A percentile compares a stretch with the other conserved stretches of the same genome.
Evolutionary conservation across 139 green algal species (phyloP).

Genomic region (Micromonas pusilla): DNA sequence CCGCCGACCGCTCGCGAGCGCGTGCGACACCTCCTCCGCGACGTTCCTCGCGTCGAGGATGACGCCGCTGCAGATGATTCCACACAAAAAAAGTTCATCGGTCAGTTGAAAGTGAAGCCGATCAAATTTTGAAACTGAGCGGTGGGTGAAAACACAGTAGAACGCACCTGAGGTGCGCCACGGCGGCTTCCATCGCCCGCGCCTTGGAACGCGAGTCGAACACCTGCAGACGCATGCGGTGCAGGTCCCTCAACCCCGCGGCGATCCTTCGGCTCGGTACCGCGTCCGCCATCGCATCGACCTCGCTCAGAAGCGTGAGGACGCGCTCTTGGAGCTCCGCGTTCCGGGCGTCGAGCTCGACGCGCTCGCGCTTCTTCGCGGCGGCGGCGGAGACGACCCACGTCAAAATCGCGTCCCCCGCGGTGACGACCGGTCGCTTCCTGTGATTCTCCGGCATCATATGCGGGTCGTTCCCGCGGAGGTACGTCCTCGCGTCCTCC

Average conservation of each 20-base stretch:
- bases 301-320: background rate
- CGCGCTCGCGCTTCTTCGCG: background rate
- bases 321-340: background rate
- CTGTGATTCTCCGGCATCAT: too few species aligned
- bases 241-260: background rate
- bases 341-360: background rate
- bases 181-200: background rate
- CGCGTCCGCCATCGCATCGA: background rate
- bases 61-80: too few species aligned
- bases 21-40: background rate
- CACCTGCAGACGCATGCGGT: background rate
- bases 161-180: background rate
- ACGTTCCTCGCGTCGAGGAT: background rate
- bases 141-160: too few species aligned
- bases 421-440: background rate
- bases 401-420: background rate
- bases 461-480: too few species aligned
- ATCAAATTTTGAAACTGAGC: too few species aligned
- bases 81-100: too few species aligned
- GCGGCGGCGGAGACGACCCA: background rate
- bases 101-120: too few species aligned
- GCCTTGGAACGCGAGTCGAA: background rate
- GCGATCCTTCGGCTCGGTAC: background rate
- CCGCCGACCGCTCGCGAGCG: too few species aligned
- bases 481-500: too few species aligned